Base-by-base conservation (phyloP, 495 filamentous ascomycete species). In the Daldinia grandis region DNA sequence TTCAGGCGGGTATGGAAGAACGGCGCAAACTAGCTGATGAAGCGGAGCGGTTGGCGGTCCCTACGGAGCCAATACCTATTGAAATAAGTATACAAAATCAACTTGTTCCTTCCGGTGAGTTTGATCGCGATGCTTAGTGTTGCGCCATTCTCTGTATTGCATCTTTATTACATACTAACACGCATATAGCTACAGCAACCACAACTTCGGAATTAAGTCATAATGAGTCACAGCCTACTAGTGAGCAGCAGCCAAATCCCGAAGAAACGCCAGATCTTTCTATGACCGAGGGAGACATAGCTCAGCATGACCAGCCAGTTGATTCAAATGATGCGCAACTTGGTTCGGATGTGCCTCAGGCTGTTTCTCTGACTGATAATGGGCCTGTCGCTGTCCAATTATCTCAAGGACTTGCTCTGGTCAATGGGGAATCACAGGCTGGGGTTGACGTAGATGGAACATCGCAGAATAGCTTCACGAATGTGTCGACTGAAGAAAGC, bases 11-110 rank as follows among this genome's bases (percentile, higher is more conserved):
- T 54, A 49, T 81, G 15, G 80, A 82, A 28, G 77, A 82, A 51
- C 79, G 80, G 68, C 78, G 78, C 55, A 82, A 79, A 47, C 79
- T 90, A 37, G 76, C 81, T 3, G 83, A 85, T 7, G 88, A 92
- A 62, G 79, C 90, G 58, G 84, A 88, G 44, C 72, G 77, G 38
- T 80, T 89, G 0, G 81, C 85, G 17, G 77, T 83, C 68, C 74
- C 80, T 72, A 68, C 78, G 72, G 74, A 75, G 57, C 74, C 74
- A 58, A 54, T 74, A 15, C 60, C 75, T 47, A 56, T 62, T 44
- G 66, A 78, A 44, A 57, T 79, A 70, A 70, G 73, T 57, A 25
- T 61, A 37, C 61, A 79, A 70, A 64, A 63, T 72, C 33, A 64
- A 25, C 27, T 31, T 28, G 25, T 24, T 21, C 44, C n/a, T 53